Evolutionary conservation across 1,284 basidiomycete species (phyloP), one percentile per base, ranked within the genome.

Genomic region (Ustilago cynodontis): DNA sequence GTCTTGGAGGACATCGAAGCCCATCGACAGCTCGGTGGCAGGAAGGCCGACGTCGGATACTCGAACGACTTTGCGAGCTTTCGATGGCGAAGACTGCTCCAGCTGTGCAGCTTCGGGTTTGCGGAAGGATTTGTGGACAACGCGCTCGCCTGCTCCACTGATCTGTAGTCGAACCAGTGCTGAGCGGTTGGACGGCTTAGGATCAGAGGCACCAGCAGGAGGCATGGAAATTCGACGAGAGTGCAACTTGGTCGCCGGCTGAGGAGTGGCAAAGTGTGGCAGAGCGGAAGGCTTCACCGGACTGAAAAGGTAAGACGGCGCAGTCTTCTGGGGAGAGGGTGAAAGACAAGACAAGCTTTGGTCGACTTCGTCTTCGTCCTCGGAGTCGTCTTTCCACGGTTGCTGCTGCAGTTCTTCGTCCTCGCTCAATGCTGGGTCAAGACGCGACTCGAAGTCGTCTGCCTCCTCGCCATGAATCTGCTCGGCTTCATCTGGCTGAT

Each of bases 311-410:
- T 67, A 56, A 0, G 22, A 50, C 8, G 58, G 53, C 16, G 65
- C 29, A 29, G 58, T 64, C 37, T 35, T 47, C 28, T 49, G 47
- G 9, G 63, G 57, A 14, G 67, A 60, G 4, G 59, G 64, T 24
- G 63, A 64, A 47, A 60, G 49, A 22, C 66, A 37, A 16, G 68
- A 71, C 22, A 77, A 58, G 37, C 75, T 77, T 20, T 72, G 62
- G 49, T 77, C 75, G 16, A 77, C 71, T 65, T 73, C 70, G 43
- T 73, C 75, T 41, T 77, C 75, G 41, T 77, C 74, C 0, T 77
- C 71, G 2, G 71, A 68, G 7, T 49, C 49, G 41, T 62, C 68
- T 24, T 55, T 60, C 61, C 70, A 72, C 13, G 45, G 20, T 28
- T 65, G 56, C 3, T 24, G 55, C 28, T 55, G 51, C 22, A 51